These are phyloP conservation scores for Durotheca rogersii DNA, from an alignment of 495 filamentous ascomycete genomes.

Conservation along the genomic window DNA sequence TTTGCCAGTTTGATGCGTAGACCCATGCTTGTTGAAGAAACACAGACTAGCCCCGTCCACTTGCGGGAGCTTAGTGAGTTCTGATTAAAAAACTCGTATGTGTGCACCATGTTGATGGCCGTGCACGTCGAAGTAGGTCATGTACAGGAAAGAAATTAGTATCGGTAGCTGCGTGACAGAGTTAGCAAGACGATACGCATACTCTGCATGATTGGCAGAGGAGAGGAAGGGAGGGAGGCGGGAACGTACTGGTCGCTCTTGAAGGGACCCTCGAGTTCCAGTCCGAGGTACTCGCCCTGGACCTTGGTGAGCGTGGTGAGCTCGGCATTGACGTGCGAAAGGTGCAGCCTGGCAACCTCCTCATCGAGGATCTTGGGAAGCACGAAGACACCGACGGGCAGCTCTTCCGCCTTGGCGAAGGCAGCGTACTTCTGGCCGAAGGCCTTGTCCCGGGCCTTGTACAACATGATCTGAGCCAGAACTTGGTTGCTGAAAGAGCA, in stretches of 20 bases:
- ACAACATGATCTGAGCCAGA: conserved; percentile 97
- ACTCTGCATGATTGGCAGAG: not conserved
- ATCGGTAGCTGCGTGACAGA: conserved; percentile 51
- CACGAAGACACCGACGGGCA: conserved; percentile 89
- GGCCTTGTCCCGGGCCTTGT: conserved; percentile 82
- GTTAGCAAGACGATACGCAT: conserved; percentile 34
- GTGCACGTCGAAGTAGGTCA: conserved; percentile 34
- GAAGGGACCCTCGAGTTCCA: conserved; percentile 83
- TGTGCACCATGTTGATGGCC: conserved; percentile 9
- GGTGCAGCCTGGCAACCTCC: conserved; percentile 91
- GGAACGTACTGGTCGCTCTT: conserved; percentile 76
- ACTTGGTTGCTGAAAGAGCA: conserved; percentile 99
- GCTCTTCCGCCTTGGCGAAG: conserved; percentile 87
- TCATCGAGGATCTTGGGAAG: conserved; percentile 98
- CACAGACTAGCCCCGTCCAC: conserved; percentile 31
- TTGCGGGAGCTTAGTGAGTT: conserved; percentile 5
- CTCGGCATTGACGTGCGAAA: conserved; percentile 94
- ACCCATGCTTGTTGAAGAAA: conserved; percentile 55
- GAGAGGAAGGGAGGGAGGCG: not conserved
- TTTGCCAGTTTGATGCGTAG: conserved; percentile 47
- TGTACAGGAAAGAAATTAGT: conserved; percentile 46
- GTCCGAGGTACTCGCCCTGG: conserved; percentile 92
- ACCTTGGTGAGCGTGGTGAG: conserved; percentile 77
- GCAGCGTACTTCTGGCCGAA: conserved; percentile 94
- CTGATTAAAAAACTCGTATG: conserved; percentile 6